Conservation (phyloP, 495 filamentous ascomycete genomes). For the Penicillium steckii region DNA sequence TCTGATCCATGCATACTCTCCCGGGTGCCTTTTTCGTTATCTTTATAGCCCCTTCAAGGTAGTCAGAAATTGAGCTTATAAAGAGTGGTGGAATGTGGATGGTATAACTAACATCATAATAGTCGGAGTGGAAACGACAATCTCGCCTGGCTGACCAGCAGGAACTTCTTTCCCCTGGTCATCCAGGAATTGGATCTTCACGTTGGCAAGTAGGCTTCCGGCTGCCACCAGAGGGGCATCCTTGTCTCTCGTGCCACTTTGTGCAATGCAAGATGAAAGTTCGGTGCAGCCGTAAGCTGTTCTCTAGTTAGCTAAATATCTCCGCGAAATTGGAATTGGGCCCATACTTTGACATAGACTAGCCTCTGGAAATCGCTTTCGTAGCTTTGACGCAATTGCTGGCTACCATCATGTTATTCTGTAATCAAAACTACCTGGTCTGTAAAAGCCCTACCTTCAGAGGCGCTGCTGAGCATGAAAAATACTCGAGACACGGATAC, state of each 20-base stretch:
- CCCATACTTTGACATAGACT: background rate
- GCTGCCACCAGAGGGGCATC: constrained; percentile 6
- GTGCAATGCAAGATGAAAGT: constrained; percentile 4
- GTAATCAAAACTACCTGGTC: background rate
- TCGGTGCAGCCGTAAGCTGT: constrained; percentile 13
- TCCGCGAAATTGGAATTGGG: background rate
- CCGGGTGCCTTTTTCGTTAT: background rate
- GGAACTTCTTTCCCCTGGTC: constrained; percentile 5
- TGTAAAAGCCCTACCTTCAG: constrained; percentile 3
- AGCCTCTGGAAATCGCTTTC: background rate
- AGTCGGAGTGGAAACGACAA: constrained; percentile 5
- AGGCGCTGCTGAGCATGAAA: constrained; percentile 13
- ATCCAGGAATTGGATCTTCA: constrained; percentile 11
- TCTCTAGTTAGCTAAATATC: background rate
- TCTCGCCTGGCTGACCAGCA: constrained; percentile 6
- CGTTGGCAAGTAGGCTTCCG: constrained; percentile 10
- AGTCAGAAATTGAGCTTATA: background rate
- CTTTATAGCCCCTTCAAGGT: constrained; percentile 6
- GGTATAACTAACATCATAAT: constrained; percentile 9
- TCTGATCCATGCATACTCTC: constrained; percentile 18
- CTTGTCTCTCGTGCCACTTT: constrained; percentile 11
- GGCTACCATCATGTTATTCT: background rate
- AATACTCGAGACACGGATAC: constrained; percentile 11
- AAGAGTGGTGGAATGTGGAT: background rate
- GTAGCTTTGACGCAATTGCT: background rate